Base-by-base conservation (phyloP, 495 filamentous ascomycete genomes). In the Cercophora scortea region DNA sequence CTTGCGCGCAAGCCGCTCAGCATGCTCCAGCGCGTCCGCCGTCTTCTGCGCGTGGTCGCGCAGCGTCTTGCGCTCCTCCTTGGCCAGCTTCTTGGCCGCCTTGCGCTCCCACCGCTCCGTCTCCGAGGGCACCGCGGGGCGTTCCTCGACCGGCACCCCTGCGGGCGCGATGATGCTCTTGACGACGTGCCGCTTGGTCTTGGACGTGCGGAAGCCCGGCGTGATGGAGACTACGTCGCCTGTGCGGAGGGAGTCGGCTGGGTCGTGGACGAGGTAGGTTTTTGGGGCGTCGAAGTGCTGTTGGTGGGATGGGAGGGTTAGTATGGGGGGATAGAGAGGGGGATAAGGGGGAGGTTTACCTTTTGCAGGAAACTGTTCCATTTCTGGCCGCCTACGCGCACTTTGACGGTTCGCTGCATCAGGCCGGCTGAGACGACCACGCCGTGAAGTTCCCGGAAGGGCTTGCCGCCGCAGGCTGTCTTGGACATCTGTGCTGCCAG, bases 161-260 rank as follows among this genome's bases (percentile, higher is more conserved):
- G 86, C 32, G 83, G 88, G 41, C 43, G 86, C 81, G 54, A 94
- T 73, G 59, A 94, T 91, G 49, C 77, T 66, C 64, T 86, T 84
- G 19, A 93, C 84, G 33, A 92, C 85, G 66, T 91, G 87, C 32
- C 78, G 82, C 55, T 91, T 88, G 49, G 67, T 63, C 49, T 83
- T 82, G 54, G 78, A 79, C 52, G 77, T 76, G 13, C 83, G 80
- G 61, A 71, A 83, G 41, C 84, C 84, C 17, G 83, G 78, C 17
- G 79, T 79, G 62, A 93, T 87, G 65, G 83, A 79, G n/a, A 94
- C 82, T 12, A 92, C 80, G 67, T 94, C 89, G 61, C 89, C 89
- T 45, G 77, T 72, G 50, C 84, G 80, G 46, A 89, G 73, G 12
- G 86, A 89, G 72, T 84, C 79, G 62, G 65, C 69, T 7, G 88